Evolutionary conservation across 2,329 filamentous ascomycete genomes (phyloP).

Genomic region (Cladosporium halotolerans): DNA sequence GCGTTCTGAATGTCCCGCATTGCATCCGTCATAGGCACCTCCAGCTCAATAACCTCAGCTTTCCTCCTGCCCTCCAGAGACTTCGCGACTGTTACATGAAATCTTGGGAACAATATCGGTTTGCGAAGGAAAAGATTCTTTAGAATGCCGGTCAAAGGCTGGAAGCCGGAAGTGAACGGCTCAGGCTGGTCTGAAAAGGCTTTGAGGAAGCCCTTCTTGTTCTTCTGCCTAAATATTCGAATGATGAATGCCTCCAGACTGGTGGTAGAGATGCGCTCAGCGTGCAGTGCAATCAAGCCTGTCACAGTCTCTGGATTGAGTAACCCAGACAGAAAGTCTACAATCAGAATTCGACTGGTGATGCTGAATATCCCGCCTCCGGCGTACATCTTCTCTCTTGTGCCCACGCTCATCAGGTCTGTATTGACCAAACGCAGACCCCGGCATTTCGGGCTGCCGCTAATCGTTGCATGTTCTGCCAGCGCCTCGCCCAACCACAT

Average conservation of each 20-base stretch:
- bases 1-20: conserved; percentile 94
- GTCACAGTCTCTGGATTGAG: conserved; percentile 80
- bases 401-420: conserved; percentile 79
- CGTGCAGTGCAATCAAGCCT: conserved; percentile 79
- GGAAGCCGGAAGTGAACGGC: conserved; percentile 80
- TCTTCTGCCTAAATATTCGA: conserved; percentile 87
- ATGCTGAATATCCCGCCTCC: conserved; percentile 90
- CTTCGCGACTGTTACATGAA: conserved; percentile 83
- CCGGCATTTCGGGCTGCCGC: conserved; percentile 71
- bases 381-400: conserved; percentile 85
- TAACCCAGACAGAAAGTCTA: conserved; percentile 81
- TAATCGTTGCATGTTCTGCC: conserved; percentile 90
- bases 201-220: conserved; percentile 89
- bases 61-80: conserved; percentile 86
- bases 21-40: conserved; percentile 88
- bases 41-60: conserved; percentile 93
- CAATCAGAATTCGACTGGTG: conserved; percentile 89
- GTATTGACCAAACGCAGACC: conserved; percentile 91
- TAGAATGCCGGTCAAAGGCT: conserved; percentile 84
- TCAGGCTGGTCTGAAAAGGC: conserved; percentile 93
- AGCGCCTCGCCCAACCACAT: conserved; percentile 93
- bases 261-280: conserved; percentile 77
- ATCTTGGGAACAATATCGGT: conserved; percentile 84
- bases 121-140: conserved; percentile 86
- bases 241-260: conserved; percentile 93